Evolutionary conservation across 2,329 filamentous ascomycete species (phyloP), one percentile per base, ranked within the genome.

Genomic region (Aspergillus floridensis): DNA sequence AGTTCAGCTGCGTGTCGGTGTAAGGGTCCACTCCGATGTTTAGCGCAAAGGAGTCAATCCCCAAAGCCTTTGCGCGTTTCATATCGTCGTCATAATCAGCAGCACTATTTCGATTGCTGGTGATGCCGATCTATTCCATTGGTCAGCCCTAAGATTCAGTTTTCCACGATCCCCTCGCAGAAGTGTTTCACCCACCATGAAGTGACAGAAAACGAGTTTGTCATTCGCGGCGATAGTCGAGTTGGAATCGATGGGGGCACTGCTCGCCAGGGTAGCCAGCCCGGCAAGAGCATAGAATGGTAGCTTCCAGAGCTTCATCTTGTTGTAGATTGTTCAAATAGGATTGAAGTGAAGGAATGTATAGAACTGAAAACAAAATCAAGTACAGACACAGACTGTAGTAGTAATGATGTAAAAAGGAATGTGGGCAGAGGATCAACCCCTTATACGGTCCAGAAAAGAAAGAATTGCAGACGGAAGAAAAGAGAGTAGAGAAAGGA

Each of bases 31-130:
- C 69, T 29, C 80, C 81, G 50, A 83, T 81, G 53, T 82, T 83
- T 44, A 83, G 72, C 1, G 80, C 80, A 66, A 82, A 82, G 4
- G 79, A 79, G 41, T 82, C 80, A 41, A 82, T 80, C 56, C 77
- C 70, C 47, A 72, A 57, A 41, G 70, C 69, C 64, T 79, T 80
- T 38, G 79, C 80, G 3, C 73, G 74, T 55, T 72, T 68, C 76
- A 82, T 81, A 58, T 82, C 80, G 48, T 76, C 72, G 47, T 82
- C 80, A 59, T 80, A 82, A 32, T 81, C 80, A 7, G 68, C 62
- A 32, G 79, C 66, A 56, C 71, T 77, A 49, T 72, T 68, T 44
- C 80, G 77, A 49, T 79, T 76, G 47, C 75, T 72, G 22, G 77
- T 73, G 35, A 82, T 80, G 10, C 80, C 79, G 21, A 81, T 74